These are phyloP conservation scores for Trichosporon faecale DNA, from an alignment of 1,284 basidiomycete genomes.

Conservation along the genomic window DNA sequence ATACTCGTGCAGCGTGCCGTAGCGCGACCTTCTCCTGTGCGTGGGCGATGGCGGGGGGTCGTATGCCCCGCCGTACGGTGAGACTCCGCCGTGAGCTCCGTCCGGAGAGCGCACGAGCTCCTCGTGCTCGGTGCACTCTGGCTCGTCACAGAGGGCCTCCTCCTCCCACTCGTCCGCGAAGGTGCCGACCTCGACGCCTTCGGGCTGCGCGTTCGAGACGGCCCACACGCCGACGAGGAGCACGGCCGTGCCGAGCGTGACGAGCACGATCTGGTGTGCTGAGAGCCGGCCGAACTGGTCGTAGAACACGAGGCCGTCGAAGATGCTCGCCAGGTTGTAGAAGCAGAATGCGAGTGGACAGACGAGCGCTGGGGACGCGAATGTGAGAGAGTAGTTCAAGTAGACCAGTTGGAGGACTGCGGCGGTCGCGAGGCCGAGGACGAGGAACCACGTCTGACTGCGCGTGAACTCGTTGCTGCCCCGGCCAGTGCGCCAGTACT, in stretches of 20 bases:
- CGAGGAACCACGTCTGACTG: slow-evolving; percentile 45
- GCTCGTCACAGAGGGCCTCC: slow-evolving; percentile 23
- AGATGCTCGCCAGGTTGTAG: slow-evolving; percentile 88
- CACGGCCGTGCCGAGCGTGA: slow-evolving; percentile 72
- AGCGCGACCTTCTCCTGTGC: slow-evolving; percentile 30
- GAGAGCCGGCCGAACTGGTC: slow-evolving; percentile 77
- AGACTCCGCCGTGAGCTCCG: no score
- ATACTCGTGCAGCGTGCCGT: slow-evolving; percentile 50
- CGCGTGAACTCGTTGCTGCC: slow-evolving; percentile 80
- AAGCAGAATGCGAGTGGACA: slow-evolving; percentile 95
- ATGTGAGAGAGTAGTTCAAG: slow-evolving; percentile 79
- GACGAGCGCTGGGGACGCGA: slow-evolving; percentile 82
- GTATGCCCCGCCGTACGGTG: neutral
- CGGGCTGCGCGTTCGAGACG: slow-evolving; percentile 57
- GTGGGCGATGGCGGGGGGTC: slow-evolving; percentile 26
- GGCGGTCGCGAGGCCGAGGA: slow-evolving; percentile 41
- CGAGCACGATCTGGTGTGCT: slow-evolving; percentile 66
- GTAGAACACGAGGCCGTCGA: slow-evolving; percentile 81
- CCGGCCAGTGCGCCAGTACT: slow-evolving; percentile 48
- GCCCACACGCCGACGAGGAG: slow-evolving; percentile 88
- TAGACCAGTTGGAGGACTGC: slow-evolving; percentile 68
- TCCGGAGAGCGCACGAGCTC: slow-evolving; percentile 18
- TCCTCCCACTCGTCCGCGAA: slow-evolving; percentile 43
- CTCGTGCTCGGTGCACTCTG: slow-evolving; percentile 28
- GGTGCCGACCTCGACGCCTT: slow-evolving; percentile 50